Conservation (phyloP, 2,329 filamentous ascomycete genomes). For the Pseudocercospora cruenta region DNA sequence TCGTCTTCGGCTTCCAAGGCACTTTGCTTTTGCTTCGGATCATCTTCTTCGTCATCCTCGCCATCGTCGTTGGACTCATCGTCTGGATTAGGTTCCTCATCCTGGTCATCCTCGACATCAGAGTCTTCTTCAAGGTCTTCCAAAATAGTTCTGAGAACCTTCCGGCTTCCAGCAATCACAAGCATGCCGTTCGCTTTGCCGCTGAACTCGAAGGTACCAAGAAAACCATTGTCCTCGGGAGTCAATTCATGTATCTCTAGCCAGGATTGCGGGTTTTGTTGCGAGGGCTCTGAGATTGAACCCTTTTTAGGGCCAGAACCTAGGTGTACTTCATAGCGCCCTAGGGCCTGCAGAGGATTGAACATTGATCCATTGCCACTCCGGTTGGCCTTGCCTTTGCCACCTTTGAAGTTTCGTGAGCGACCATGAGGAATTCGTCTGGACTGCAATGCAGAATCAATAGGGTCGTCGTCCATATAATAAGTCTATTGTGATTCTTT, state of each 20-base stretch:
- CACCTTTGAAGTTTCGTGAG: conserved; percentile 1
- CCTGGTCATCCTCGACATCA: neutral
- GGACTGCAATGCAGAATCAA: neutral
- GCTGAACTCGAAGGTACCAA: conserved; percentile 1
- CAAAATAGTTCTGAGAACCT: neutral
- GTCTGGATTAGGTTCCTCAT: neutral
- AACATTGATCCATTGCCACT: conserved; percentile 1
- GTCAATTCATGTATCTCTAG: conserved; percentile 14
- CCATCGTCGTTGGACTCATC: neutral
- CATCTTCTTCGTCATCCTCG: conserved; percentile 4
- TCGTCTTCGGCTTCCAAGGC: conserved; percentile 18
- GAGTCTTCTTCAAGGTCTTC: conserved; percentile 6
- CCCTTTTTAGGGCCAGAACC: neutral
- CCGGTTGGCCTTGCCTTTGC: neutral
- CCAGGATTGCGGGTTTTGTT: neutral
- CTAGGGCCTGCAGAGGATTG: conserved; percentile 13
- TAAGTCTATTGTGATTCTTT: neutral
- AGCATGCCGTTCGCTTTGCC: neutral
- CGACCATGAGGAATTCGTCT: conserved; percentile 9
- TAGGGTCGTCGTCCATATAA: neutral
- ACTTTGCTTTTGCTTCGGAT: neutral
- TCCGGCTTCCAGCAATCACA: conserved; percentile 9
- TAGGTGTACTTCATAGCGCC: conserved; percentile 9
- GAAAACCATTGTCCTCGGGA: conserved; percentile 6
- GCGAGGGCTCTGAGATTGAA: neutral